Conservation (phyloP, 2,329 filamentous ascomycete genomes). For the Corniculantispora saksenae region DNA sequence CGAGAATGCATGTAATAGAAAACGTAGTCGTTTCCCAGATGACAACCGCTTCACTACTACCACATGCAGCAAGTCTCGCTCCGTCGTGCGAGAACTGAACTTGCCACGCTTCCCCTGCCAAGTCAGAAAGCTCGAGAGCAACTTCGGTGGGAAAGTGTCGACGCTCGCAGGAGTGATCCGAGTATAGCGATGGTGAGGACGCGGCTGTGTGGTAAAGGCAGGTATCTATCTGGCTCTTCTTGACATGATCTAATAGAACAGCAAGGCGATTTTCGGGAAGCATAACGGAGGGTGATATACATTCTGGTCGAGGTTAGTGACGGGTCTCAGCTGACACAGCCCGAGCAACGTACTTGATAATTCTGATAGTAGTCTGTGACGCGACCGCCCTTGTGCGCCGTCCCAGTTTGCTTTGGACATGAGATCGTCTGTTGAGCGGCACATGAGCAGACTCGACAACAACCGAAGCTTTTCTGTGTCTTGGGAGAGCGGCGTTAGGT, state of each 20-base stretch:
- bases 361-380: slow-evolving; percentile 73
- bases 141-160: slow-evolving; percentile 76
- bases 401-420: slow-evolving; percentile 81
- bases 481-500: slow-evolving; percentile 83
- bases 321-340: no score
- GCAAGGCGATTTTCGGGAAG: slow-evolving; percentile 89
- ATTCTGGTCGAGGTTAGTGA: slow-evolving; percentile 53
- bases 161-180: slow-evolving; percentile 81
- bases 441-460: slow-evolving; percentile 90
- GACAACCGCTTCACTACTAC: slow-evolving; percentile 71
- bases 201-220: slow-evolving; percentile 89
- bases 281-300: slow-evolving; percentile 95
- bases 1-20: slow-evolving; percentile 60
- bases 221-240: slow-evolving; percentile 76
- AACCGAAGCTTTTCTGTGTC: slow-evolving; percentile 77
- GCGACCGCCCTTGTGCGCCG: slow-evolving; percentile 73
- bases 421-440: slow-evolving; percentile 73
- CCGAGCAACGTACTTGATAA: slow-evolving; percentile 68
- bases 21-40: slow-evolving; percentile 81
- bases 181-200: slow-evolving; percentile 78
- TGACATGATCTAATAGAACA: slow-evolving; percentile 77
- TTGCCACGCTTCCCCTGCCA: slow-evolving; percentile 87
- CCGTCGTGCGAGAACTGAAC: slow-evolving; percentile 89
- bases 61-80: slow-evolving; percentile 77
- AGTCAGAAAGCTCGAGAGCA: slow-evolving; percentile 68